Base-by-base conservation (phyloP, 352 stramenopile genomes). In the Nothophytophthora sp. region DNA sequence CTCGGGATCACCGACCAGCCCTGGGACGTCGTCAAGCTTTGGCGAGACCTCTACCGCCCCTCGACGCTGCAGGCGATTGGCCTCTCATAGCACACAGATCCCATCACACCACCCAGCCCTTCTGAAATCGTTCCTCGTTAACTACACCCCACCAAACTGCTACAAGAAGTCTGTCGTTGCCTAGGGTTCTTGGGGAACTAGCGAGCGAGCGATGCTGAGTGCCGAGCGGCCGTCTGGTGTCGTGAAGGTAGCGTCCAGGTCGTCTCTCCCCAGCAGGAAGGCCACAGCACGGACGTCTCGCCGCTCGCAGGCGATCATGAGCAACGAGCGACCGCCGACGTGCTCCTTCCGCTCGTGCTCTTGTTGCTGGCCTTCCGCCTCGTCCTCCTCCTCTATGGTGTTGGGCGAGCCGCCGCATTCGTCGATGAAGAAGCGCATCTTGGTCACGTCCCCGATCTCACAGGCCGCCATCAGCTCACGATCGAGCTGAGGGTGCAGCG, bases 21-120 rank as follows among this genome's bases (percentile, higher is more conserved):
- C 7, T 88, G 76, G 76, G 55, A 62, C 5, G 38, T 83, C 12
- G 51, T 85, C 27, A 83, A 86, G 38, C 66, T 78, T 19, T 90
- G 79, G 79, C 71, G 70, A 7, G 60, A 70, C 1, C 70, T 90
- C 2, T 81, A 86, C 42, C 68, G 79, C 15, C 73, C 45, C 9
- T 75, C 67, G 23, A 78, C 70, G 1, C 35, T 90, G 6, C 61
- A 76, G 36, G 55, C 56, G 2, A 42, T 81, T 8, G 57, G 29
- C 5, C 29, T 35, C 29, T 16, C 16, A 10, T 35, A 35, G 29
- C 29, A 35, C 5, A 35, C 12, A 35, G 29, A 35, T 6, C 27
- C 5, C 6, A 30, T 6, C 29, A 35, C 12, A 35, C 18, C 18
- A 16, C 37, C 18, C 19, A n/a, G 20, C n/a, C 29, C 16, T 35